phyloP scores from a whole-genome alignment of 306 rosid species.

The Medicago truncatula region DNA sequence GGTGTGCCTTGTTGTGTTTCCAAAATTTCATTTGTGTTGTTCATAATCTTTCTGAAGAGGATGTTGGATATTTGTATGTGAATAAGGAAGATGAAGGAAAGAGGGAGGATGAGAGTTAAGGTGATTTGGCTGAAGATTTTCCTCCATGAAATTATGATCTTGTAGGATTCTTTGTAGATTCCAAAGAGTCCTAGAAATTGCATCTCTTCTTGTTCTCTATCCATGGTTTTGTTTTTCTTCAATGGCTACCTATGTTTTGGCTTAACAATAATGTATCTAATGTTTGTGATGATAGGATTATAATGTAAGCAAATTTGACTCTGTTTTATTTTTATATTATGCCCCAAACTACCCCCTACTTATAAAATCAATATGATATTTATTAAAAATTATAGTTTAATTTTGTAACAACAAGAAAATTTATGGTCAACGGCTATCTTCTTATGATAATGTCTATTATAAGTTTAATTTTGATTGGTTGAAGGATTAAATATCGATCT shows the following conservation, averaged over 20 bases:
- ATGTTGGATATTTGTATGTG: constrained; percentile 59
- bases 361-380: neutral
- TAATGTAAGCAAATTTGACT: neutral
- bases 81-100: constrained; percentile 60
- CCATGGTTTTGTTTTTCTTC: constrained; percentile 50
- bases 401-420: no score
- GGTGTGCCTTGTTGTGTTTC: constrained; percentile 34
- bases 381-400: neutral
- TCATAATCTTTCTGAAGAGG: constrained; percentile 43
- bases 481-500: neutral
- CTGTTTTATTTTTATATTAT: neutral
- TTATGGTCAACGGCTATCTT: neutral
- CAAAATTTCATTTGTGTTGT: constrained; percentile 28
- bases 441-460: no score
- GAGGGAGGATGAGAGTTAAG: constrained; percentile 67
- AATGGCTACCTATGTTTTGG: constrained; percentile 24
- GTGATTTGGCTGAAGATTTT: constrained; percentile 68
- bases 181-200: constrained; percentile 60
- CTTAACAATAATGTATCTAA: neutral
- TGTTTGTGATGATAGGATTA: neutral
- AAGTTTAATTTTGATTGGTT: neutral
- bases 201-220: constrained; percentile 73
- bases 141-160: constrained; percentile 52
- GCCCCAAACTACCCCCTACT: constrained; percentile 32
- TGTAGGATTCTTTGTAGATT: constrained; percentile 63